A percentile compares a stretch with the other conserved stretches of the same genome.
Conservation (phyloP, 2,329 filamentous ascomycete genomes). For the Tolypocladium nubicola region DNA sequence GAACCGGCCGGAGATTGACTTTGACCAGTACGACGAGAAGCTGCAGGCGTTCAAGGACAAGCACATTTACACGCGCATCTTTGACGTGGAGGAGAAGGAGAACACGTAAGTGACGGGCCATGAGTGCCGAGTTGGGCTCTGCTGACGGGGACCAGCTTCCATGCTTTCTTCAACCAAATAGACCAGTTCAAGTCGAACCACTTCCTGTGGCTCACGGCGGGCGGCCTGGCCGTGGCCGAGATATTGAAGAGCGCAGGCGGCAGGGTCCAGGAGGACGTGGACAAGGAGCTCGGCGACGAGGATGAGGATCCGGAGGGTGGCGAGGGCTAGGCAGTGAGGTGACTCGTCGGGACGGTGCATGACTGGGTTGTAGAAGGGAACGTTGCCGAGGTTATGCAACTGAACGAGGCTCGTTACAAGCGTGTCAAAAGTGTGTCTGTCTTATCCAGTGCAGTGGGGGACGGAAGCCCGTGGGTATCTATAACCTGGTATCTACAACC, state of each 20-base stretch:
- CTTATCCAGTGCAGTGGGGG: not conserved
- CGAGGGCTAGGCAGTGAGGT: conserved; percentile 21
- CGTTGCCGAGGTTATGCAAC: too few relatives aligned
- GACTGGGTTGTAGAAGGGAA: too few relatives aligned
- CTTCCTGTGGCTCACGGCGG: conserved; percentile 66
- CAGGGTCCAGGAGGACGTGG: conserved; percentile 30
- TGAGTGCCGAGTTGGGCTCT: not conserved
- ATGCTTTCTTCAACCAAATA: conserved; percentile 69
- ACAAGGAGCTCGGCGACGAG: conserved; percentile 40
- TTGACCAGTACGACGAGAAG: conserved; percentile 63
- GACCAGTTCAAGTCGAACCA: conserved; percentile 62
- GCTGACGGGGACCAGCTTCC: conserved; percentile 43
- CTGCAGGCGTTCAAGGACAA: conserved; percentile 84
- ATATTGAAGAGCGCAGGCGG: conserved; percentile 18
- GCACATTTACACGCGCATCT: conserved; percentile 88
- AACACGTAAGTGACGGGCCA: conserved; percentile 56
- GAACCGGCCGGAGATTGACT: conserved; percentile 62
- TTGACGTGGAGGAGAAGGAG: conserved; percentile 76
- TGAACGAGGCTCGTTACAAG: not conserved
- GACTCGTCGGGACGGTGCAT: not conserved
- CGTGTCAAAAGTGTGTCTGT: not conserved
- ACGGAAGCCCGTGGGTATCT: conserved; percentile 2
- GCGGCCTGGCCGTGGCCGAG: conserved; percentile 52
- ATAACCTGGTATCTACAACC: not conserved
- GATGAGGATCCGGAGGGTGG: conserved; percentile 38